Percentiles rank a stretch among this genome's conserved stretches.
Conservation (phyloP, 768 basidiomycete species). For the Termitomyces sp. region DNA sequence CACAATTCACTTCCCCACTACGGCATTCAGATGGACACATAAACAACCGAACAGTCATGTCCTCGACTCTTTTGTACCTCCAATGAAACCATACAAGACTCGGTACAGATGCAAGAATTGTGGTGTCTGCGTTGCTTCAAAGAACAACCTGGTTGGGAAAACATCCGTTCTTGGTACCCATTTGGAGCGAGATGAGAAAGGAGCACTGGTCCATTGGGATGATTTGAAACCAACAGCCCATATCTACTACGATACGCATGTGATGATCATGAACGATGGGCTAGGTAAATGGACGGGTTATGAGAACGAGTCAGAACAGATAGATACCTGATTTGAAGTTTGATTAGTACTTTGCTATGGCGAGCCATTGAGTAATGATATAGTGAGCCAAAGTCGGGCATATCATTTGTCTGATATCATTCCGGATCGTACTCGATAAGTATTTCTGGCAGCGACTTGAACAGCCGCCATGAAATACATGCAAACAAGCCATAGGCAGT, state of each 20-base stretch:
- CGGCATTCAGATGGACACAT: constrained; percentile 52
- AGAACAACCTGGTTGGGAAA: constrained; percentile 40
- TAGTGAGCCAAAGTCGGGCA: background rate
- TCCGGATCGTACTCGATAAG: constrained; percentile 11
- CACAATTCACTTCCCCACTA: constrained; percentile 48
- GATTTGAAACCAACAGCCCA: constrained; percentile 55
- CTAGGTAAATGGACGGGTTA: constrained; percentile 68
- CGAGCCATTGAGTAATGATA: background rate
- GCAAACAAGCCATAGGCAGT: constrained; percentile 29
- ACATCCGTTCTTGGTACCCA: constrained; percentile 57
- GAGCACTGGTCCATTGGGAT: constrained; percentile 48
- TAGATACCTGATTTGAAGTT: constrained; percentile 13
- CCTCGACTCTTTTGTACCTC: constrained; percentile 43
- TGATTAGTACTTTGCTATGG: too few species aligned
- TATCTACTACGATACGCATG: constrained; percentile 60
- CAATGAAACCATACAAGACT: constrained; percentile 50
- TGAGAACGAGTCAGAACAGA: constrained; percentile 35
- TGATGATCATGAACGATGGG: constrained; percentile 50
- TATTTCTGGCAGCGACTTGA: constrained; percentile 3
- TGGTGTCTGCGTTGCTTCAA: constrained; percentile 46
- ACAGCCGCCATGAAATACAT: constrained; percentile 25
- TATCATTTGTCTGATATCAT: constrained; percentile 1
- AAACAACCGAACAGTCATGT: constrained; percentile 23
- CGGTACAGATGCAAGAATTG: constrained; percentile 61
- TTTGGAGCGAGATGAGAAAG: constrained; percentile 46